Evolutionary conservation across 2,329 filamentous ascomycete genomes (phyloP), one percentile per base, ranked within the genome.

Genomic region (Ascochyta viciae-villosae): DNA sequence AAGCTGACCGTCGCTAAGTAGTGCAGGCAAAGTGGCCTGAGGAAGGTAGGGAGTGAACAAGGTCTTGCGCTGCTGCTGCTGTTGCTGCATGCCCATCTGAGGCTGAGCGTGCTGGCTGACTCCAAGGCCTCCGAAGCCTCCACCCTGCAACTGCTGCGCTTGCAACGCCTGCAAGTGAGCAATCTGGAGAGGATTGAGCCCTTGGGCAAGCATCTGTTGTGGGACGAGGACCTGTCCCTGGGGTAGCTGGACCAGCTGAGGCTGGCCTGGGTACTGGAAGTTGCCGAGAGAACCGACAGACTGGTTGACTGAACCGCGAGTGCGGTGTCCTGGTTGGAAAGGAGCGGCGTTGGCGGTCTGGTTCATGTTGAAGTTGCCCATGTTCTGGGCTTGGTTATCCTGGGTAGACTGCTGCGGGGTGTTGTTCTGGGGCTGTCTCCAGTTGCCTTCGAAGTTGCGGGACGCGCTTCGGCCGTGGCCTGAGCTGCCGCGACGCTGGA

Each of bases 31-130:
- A 55, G 90, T 96, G 6, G 94, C 94, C 76, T 99, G 95, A 15
- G 95, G 94, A 46, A 99, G 85, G 72, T 99, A 99, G 61, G 95
- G 95, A 67, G 95, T 98, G 81, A 99, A 99, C 22, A 99, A 86
- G 1, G 95, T 99, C 85, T 99, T 99, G 74, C 95, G 89, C 81
- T 97, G 93, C 76, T 96, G 92, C 80, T 96, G 93, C 74, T 96
- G 91, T 65, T 94, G 87, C 65, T 89, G 85, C 71, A 80, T 77
- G 60, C 86, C 71, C 82, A 87, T 74, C 80, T 86, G 75, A 37
- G 79, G 86, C 37, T 86, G 86, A 48, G 87, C 87, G 71, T 94
- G 90, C 75, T 96, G 91, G 71, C 88, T 90, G 38, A 83, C 79
- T 62, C 82, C 80, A 45, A 86, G 77, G 72, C 89, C 87, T 69